These are phyloP conservation scores for Paratinospora sagittata DNA, from an alignment of 164 flowering plant species.

Conservation along the genomic window DNA sequence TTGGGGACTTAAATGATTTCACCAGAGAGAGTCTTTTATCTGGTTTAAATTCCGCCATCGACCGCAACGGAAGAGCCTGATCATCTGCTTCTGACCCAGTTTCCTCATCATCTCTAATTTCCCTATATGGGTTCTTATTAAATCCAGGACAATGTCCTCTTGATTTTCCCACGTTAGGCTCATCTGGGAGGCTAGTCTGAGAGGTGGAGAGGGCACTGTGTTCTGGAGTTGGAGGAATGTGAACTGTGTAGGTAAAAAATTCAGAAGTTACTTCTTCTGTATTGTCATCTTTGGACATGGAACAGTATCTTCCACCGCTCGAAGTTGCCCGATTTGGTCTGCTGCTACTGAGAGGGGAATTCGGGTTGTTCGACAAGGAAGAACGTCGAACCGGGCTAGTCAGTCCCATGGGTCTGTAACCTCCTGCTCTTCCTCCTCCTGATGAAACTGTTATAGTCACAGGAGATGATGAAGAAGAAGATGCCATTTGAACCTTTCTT, in stretches of 20 bases:
- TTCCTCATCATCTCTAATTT: constrained; percentile 29
- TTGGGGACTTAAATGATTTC: constrained; percentile 59
- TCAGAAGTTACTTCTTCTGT: constrained; percentile 39
- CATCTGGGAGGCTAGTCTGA: constrained; percentile 33
- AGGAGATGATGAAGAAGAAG: constrained; percentile 58
- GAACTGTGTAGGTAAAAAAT: constrained; percentile 65
- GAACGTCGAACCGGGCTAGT: constrained; percentile 62
- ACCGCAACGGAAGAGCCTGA: constrained; percentile 56
- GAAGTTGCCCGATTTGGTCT: constrained; percentile 4
- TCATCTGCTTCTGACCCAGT: constrained; percentile 50
- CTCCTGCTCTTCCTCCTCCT: constrained; percentile 40
- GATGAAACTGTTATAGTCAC: constrained; percentile 69
- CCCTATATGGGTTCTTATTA: constrained; percentile 52
- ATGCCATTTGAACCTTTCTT: constrained; percentile 47
- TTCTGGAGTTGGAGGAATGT: constrained; percentile 85
- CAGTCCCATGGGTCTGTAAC: constrained; percentile 36
- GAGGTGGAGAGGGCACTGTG: constrained; percentile 40
- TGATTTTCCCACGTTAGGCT: constrained; percentile 58
- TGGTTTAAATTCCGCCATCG: constrained; percentile 40
- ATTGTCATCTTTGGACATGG: constrained; percentile 31
- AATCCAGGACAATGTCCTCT: constrained; percentile 69
- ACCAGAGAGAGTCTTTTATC: constrained; percentile 60
- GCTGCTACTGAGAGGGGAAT: constrained; percentile 45
- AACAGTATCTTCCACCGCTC: constrained; percentile 42
- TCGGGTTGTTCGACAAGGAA: constrained; percentile 51